Conservation (phyloP, 768 basidiomycete species). For the Russula griseocarnosa region DNA sequence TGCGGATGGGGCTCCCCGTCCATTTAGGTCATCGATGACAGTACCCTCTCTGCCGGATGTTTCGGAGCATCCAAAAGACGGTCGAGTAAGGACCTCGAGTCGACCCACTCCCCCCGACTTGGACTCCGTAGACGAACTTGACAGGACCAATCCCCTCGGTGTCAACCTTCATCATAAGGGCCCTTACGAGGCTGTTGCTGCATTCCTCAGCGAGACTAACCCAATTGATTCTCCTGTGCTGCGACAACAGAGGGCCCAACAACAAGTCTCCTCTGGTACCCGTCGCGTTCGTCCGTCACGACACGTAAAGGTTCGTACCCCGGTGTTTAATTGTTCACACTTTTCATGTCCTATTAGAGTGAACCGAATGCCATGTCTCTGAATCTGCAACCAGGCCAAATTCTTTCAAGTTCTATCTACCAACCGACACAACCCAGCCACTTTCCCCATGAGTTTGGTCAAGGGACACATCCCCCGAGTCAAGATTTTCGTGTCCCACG, state of each 20-base stretch:
- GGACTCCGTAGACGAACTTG: conserved; percentile 74
- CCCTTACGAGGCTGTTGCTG: conserved; percentile 63
- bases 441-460: conserved; percentile 19
- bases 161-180: conserved; percentile 60
- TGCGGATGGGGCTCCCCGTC: not conserved
- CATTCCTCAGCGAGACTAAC: conserved; percentile 20
- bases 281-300: conserved; percentile 8
- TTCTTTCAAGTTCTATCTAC: conserved; percentile 31
- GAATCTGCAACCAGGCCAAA: conserved; percentile 35
- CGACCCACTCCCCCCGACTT: conserved; percentile 38
- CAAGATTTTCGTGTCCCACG: conserved; percentile 12
- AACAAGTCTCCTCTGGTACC: conserved; percentile 14
- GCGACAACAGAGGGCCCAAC: conserved; percentile 12
- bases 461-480: conserved; percentile 13
- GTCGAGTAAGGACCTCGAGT: conserved; percentile 32
- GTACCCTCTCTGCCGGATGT: conserved; percentile 13
- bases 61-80: conserved; percentile 27
- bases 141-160: conserved; percentile 70
- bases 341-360: conserved; percentile 15
- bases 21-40: conserved; percentile 14
- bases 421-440: conserved; percentile 20
- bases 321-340: not conserved
- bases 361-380: conserved; percentile 29
- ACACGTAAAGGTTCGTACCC: conserved; percentile 10
- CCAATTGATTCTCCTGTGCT: conserved; percentile 22